Conservation (phyloP, 805 yeast species). For the Wickerhamiella cacticola region DNA sequence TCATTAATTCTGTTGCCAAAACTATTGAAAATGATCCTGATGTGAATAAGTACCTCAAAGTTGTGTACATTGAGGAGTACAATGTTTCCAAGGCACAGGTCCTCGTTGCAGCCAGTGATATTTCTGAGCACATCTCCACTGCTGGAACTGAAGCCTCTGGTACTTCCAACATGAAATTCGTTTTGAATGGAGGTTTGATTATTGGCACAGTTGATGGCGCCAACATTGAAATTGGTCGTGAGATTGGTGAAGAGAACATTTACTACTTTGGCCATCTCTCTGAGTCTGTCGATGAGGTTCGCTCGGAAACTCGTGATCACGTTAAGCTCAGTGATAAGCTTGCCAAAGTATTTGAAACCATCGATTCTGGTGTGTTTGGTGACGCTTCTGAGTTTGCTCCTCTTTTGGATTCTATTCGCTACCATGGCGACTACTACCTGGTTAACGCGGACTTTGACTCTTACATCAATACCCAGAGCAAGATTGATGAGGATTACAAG, state of each 20-base stretch:
- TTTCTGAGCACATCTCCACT: constrained; percentile 88
- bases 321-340: constrained; percentile 49
- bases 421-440: constrained; percentile 74
- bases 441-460: constrained; percentile 84
- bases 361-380: constrained; percentile 64
- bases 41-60: constrained; percentile 65
- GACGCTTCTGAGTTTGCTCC: constrained; percentile 46
- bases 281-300: constrained; percentile 76
- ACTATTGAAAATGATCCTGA: constrained; percentile 71
- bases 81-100: constrained; percentile 90
- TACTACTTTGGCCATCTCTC: constrained; percentile 84
- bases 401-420: constrained; percentile 54
- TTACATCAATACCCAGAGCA: constrained; percentile 67
- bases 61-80: constrained; percentile 81
- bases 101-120: constrained; percentile 78
- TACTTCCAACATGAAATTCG: constrained; percentile 92
- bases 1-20: constrained; percentile 67
- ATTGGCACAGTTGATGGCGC: constrained; percentile 97
- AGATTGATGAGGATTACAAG: constrained; percentile 59
- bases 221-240: constrained; percentile 87
- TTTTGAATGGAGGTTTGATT: constrained; percentile 83
- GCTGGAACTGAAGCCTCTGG: constrained; percentile 98
- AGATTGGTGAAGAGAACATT: constrained; percentile 85
- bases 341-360: constrained; percentile 47
- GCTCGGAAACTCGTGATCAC: constrained; percentile 61